Evolutionary conservation across 257 asterid genomes (phyloP), one percentile per base, ranked within the genome.

Genomic region (Rauvolfia tetraphylla): DNA sequence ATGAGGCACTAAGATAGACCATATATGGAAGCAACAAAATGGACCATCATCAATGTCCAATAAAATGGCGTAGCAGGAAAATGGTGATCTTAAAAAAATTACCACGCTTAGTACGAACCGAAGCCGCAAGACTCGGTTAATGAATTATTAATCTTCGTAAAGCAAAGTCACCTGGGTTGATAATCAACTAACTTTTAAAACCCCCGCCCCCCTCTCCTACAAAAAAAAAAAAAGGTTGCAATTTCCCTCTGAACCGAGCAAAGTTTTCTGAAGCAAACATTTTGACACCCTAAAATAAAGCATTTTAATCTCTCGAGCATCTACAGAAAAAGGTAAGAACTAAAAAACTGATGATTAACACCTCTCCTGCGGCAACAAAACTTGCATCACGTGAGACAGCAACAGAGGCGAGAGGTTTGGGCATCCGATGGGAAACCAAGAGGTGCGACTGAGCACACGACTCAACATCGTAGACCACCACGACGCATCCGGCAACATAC

Each of bases 331-430:
- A 65, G 1, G 2, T 31, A 34, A 29, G n/a, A 49, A 31, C 8
- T 29, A 18, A 18, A 49, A 15, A 41, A 31, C n/a, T 31, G 68
- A 17, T 71, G 69, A 61, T 23, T 57, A 66, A 38, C 56, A 89
- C 96, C 90, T 91, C 95, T 80, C 95, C 96, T 15, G 93, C 96
- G 44, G 89, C 95, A 73, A 86, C 80, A 61, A 91, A 68, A 79
- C 78, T 73, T 14, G 84, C 82, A 75, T 89, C 86, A 69, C 76
- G 54, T n/a, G 90, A 85, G 53, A 91, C 68, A 20, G 88, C 83
- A n/a, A 91, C 91, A 76, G 91, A 91, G 78, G 85, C 85, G 85
- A 91, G 80, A 54, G 88, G 89, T 72, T 83, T 91, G 0, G 87
- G 91, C 83, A 70, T 80, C 57, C 95, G 85, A 80, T 88, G 82